These are phyloP conservation scores for Peronosclerospora sorghi DNA, from an alignment of 352 stramenopile genomes.

Conservation along the genomic window DNA sequence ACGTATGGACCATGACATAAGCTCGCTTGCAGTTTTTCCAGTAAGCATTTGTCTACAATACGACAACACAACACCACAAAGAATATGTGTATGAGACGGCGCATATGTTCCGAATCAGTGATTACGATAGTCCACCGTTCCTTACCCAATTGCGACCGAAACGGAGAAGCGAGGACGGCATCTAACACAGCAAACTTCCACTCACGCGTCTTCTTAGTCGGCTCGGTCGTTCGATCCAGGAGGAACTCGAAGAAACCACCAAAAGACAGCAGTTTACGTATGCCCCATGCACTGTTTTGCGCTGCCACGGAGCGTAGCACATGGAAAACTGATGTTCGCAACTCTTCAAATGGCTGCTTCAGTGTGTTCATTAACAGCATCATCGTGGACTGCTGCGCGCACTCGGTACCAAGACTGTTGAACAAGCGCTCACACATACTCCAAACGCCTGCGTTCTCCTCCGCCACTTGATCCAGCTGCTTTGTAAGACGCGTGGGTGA, in stretches of 20 bases:
- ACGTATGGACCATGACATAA: slow-evolving; percentile 56
- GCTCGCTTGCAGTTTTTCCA: slow-evolving; percentile 45
- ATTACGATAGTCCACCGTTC: slow-evolving; percentile 1
- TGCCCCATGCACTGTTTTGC: slow-evolving; percentile 71
- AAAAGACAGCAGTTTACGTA: slow-evolving; percentile 54
- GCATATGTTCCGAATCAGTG: slow-evolving; percentile 1
- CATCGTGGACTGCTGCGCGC: slow-evolving; percentile 44
- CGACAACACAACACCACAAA: slow-evolving; percentile 14
- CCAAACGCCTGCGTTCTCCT: slow-evolving; percentile 58
- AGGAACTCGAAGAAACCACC: slow-evolving; percentile 82
- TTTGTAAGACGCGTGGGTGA: slow-evolving; percentile 33
- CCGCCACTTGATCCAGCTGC: slow-evolving; percentile 21
- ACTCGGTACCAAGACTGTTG: slow-evolving; percentile 43
- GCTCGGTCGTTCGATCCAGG: slow-evolving; percentile 67
- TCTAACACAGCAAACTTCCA: slow-evolving; percentile 86
- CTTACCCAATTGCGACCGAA: slow-evolving; percentile 45
- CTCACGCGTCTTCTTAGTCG: slow-evolving; percentile 74
- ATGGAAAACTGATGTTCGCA: slow-evolving; percentile 64
- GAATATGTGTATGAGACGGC: slow-evolving; percentile 13
- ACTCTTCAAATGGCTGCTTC: slow-evolving; percentile 74
- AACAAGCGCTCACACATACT: slow-evolving; percentile 55
- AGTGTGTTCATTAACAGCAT: slow-evolving; percentile 61
- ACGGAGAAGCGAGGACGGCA: slow-evolving; percentile 56
- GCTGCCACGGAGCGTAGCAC: slow-evolving; percentile 67
- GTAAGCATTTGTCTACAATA: slow-evolving; percentile 34